Base-by-base conservation (phyloP, 768 basidiomycete genomes). In the Rhodotorula toruloides region DNA sequence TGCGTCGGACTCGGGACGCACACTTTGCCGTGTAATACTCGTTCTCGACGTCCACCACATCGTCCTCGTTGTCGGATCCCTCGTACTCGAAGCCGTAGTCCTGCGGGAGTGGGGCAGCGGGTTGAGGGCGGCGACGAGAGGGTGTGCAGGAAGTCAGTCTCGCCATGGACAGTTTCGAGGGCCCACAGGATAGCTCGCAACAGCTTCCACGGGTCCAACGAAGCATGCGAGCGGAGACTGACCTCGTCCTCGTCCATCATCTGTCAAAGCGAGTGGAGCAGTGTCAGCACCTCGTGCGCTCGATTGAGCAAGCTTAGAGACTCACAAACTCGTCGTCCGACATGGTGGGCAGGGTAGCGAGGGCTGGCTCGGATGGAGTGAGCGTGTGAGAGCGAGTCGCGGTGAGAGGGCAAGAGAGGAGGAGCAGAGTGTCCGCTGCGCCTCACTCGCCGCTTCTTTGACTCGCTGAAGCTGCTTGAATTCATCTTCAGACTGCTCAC, bases 21-120 rank as follows among this genome's bases (percentile, higher is more conserved):
- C 94, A 86, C 79, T 99, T 99, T 17, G 96, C 96, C 54, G 87
- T 88, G 77, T 98, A 98, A 79, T 99, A 99, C 84, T 92, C 85
- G 76, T 99, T 99, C 80, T 99, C 96, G 50, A 96, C 85, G 78
- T 96, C 93, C 32, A 85, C 88, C 58, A 85, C 89, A 54, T 84
- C 88, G 2, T 85, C 82, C 61, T 83, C 89, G 36, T 89, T 89
- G 39, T 89, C 90, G 42, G 89, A 78, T 78, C 91, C 93, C 48
- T 92, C 93, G 79, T 97, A 99, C 78, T 92, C 90, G 77, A 98
- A 97, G 72, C 85, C 91, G 78, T 96, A 96, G 75, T 91, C 91
- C 90, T 92, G 61, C 22, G 52, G 44, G 1, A 10, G 31, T 29
- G 25, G 42, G 40, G 31, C 4, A 31, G 55, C 6, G 36, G 21